Percentiles rank a stretch among this genome's conserved stretches.
These are phyloP conservation scores for Cyphellophora europaea DNA, from an alignment of 2,329 filamentous ascomycete species.

Conservation along the genomic window DNA sequence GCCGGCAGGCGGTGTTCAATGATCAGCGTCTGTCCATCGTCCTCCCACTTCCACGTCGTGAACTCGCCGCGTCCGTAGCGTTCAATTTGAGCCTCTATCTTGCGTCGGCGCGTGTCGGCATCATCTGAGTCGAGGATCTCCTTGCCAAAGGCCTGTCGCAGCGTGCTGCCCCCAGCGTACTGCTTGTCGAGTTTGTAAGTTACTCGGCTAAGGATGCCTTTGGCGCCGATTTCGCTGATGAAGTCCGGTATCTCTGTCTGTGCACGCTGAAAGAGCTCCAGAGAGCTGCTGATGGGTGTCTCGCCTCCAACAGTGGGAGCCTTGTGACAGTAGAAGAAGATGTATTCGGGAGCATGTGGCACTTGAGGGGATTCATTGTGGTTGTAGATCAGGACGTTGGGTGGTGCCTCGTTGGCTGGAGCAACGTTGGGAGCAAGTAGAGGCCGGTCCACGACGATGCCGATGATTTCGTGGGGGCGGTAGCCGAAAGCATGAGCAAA, in stretches of 20 bases:
- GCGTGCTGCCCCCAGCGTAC: slow-evolving; percentile 38
- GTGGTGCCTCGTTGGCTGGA: slow-evolving; percentile 40
- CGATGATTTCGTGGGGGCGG: slow-evolving; percentile 41
- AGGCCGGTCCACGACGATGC: slow-evolving; percentile 39
- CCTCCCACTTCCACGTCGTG: slow-evolving; percentile 40
- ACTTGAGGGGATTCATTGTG: slow-evolving; percentile 45
- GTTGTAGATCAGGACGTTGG: slow-evolving; percentile 39
- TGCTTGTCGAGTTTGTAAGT: slow-evolving; percentile 35
- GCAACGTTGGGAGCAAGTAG: slow-evolving; percentile 35
- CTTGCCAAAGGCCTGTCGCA: slow-evolving; percentile 39
- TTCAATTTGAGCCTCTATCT: slow-evolving; percentile 41
- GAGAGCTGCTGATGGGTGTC: slow-evolving; percentile 38
- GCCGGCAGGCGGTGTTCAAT: slow-evolving; percentile 38
- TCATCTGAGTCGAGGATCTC: slow-evolving; percentile 36
- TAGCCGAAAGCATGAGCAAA: slow-evolving; percentile 43
- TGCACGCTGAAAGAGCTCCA: slow-evolving; percentile 37
- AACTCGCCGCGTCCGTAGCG: slow-evolving; percentile 36
- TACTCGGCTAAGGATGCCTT: slow-evolving; percentile 34
- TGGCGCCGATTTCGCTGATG: slow-evolving; percentile 31
- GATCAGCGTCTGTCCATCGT: slow-evolving; percentile 28
- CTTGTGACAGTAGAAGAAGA: slow-evolving; percentile 39
- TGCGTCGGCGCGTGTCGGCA: slow-evolving; percentile 28
- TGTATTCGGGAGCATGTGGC: slow-evolving; percentile 42
- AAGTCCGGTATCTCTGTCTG: slow-evolving; percentile 40
- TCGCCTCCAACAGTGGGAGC: slow-evolving; percentile 29